Conservation (phyloP, 163 green algal species). For the Scenedesmus sp. region DNA sequence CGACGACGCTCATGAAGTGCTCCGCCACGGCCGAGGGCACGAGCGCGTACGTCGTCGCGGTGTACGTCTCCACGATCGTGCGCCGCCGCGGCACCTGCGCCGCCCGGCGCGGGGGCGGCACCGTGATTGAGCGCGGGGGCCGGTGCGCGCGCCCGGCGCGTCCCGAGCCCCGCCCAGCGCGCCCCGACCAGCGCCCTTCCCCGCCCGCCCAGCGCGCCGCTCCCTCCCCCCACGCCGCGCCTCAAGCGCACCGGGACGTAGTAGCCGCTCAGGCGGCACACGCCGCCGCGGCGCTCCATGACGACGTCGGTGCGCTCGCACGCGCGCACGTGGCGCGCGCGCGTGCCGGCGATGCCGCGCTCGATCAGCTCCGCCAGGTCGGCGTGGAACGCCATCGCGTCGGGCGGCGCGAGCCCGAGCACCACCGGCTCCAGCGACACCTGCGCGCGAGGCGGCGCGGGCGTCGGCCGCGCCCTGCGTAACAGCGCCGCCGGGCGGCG, state of each 20-base stretch:
- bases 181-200: too few species aligned
- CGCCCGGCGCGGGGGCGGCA: background rate
- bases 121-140: background rate
- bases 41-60: conserved; percentile 56
- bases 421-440: conserved; percentile 65
- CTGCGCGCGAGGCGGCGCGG: conserved; percentile 6
- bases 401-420: conserved; percentile 64
- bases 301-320: conserved; percentile 41
- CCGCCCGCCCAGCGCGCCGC: too few species aligned
- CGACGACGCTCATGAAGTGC: conserved; percentile 49
- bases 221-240: too few species aligned
- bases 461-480: too few species aligned
- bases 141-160: too few species aligned
- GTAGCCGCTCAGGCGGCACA: conserved; percentile 37
- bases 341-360: conserved; percentile 52
- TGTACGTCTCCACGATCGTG: conserved; percentile 65
- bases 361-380: conserved; percentile 72
- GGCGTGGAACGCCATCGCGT: conserved; percentile 68
- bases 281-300: conserved; percentile 25
- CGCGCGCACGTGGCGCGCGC: conserved; percentile 54
- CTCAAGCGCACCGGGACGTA: conserved; percentile 52
- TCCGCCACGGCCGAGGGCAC: conserved; percentile 40
- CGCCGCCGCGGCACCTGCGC: conserved; percentile 49
- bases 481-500: background rate
- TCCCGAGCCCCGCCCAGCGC: too few species aligned